Conservation (phyloP, 768 basidiomycete species). For the Serendipita sp. region DNA sequence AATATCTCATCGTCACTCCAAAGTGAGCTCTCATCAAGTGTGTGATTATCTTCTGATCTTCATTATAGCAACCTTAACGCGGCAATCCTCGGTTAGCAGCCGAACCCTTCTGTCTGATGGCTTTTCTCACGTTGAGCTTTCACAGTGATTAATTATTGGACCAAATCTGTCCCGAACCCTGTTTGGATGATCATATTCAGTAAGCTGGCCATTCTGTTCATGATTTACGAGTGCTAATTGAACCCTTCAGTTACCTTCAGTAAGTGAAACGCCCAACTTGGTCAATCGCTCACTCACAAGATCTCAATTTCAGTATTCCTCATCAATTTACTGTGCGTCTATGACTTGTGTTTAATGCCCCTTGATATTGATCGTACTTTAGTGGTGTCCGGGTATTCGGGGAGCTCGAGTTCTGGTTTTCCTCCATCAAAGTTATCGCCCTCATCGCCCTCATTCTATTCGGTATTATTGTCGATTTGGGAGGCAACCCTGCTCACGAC, state of each 20-base stretch:
- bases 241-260: conserved; percentile 26
- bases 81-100: conserved; percentile 34
- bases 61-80: conserved; percentile 46
- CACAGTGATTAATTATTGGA: conserved; percentile 20
- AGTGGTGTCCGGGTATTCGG: conserved; percentile 47
- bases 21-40: conserved; percentile 4
- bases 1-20: conserved; percentile 39
- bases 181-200: conserved; percentile 41
- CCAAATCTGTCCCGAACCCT: conserved; percentile 23
- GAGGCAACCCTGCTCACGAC: conserved; percentile 26
- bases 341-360: conserved; percentile 36
- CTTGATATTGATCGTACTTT: conserved; percentile 39
- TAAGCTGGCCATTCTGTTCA: background rate
- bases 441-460: conserved; percentile 15
- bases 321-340: conserved; percentile 45
- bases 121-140: conserved; percentile 14
- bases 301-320: conserved; percentile 25
- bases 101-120: background rate
- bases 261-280: conserved; percentile 15
- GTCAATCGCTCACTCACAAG: too few species aligned
- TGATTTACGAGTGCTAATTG: background rate
- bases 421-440: conserved; percentile 35
- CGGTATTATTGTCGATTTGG: conserved; percentile 48
- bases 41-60: background rate
- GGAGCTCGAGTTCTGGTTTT: conserved; percentile 49